phyloP scores from a whole-genome alignment of 2,329 filamentous ascomycete genomes.

The Colletotrichum sp. region DNA sequence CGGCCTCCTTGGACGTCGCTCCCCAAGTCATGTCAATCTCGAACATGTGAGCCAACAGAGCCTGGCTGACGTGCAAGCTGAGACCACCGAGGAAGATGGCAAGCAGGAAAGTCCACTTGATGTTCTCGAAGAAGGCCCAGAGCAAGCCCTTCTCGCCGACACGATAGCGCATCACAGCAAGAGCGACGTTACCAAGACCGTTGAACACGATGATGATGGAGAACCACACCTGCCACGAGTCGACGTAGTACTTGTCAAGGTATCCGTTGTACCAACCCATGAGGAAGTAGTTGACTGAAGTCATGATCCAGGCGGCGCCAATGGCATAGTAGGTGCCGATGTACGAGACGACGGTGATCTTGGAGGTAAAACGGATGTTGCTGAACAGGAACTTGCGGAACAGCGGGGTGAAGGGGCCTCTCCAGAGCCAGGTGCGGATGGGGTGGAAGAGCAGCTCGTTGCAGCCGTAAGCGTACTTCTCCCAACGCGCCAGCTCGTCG shows the following conservation, averaged over 20 bases:
- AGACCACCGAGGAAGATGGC: conserved; percentile 85
- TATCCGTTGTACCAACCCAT: conserved; percentile 79
- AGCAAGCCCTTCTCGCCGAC: conserved; percentile 67
- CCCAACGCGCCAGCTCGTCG: conserved; percentile 84
- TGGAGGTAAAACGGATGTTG: conserved; percentile 76
- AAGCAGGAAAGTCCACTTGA: conserved; percentile 77
- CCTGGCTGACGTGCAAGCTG: conserved; percentile 80
- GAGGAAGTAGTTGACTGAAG: conserved; percentile 75
- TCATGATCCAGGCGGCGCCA: conserved; percentile 77
- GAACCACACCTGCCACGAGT: conserved; percentile 82
- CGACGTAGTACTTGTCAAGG: conserved; percentile 81
- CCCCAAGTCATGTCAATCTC: conserved; percentile 88
- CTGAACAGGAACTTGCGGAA: conserved; percentile 77
- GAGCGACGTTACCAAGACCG: conserved; percentile 73
- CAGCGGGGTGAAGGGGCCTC: conserved; percentile 79
- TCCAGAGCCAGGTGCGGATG: conserved; percentile 72
- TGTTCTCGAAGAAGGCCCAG: conserved; percentile 63
- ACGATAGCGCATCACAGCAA: conserved; percentile 76
- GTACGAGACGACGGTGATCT: conserved; percentile 78
- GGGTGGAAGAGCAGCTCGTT: conserved; percentile 84
- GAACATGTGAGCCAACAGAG: conserved; percentile 82
- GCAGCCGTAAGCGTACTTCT: conserved; percentile 86
- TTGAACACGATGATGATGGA: conserved; percentile 81
- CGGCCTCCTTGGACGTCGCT: conserved; percentile 81
- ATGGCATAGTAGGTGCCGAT: conserved; percentile 84